Conservation (phyloP, 306 rosid genomes). For the Macrotyloma uniflorum region DNA sequence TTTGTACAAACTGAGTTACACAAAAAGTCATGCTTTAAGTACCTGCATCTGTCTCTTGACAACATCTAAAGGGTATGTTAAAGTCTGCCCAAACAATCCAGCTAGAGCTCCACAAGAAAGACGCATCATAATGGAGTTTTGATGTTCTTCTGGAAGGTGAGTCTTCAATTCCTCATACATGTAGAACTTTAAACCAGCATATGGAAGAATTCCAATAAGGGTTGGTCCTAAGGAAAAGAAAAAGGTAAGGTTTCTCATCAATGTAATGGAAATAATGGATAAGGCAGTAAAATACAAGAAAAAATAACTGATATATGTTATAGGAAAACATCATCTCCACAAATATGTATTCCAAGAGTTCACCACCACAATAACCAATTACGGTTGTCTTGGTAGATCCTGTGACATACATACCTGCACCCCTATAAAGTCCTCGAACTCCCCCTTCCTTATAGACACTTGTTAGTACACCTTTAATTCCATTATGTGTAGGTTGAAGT, state of each 20-base stretch:
- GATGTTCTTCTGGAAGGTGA: constrained; percentile 86
- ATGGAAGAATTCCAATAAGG: constrained; percentile 86
- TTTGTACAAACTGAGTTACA: background rate
- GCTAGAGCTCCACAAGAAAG: constrained; percentile 98
- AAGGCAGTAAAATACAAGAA: constrained; percentile 16
- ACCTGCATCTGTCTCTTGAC: constrained; percentile 99
- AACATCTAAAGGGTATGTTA: constrained; percentile 95
- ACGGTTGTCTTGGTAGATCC: constrained; percentile 12
- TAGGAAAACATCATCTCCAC: background rate
- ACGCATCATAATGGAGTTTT: constrained; percentile 68
- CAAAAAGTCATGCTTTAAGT: constrained; percentile 7
- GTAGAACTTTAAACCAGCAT: constrained; percentile 95
- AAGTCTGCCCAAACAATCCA: constrained; percentile 93
- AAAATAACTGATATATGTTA: constrained; percentile 4
- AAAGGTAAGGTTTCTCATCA: constrained; percentile 1
- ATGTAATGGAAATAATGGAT: constrained; percentile 19
- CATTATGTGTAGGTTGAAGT: constrained; percentile 54
- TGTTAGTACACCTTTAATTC: constrained; percentile 75
- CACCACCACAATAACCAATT: constrained; percentile 11
- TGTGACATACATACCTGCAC: constrained; percentile 66
- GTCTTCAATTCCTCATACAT: constrained; percentile 79
- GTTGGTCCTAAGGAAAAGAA: constrained; percentile 76
- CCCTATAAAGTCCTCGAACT: constrained; percentile 83
- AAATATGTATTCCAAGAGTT: constrained; percentile 15
- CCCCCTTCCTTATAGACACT: constrained; percentile 81